Conservation (phyloP, 228 moss, liverwort and hornwort species). For the Sphagnum fallax region DNA sequence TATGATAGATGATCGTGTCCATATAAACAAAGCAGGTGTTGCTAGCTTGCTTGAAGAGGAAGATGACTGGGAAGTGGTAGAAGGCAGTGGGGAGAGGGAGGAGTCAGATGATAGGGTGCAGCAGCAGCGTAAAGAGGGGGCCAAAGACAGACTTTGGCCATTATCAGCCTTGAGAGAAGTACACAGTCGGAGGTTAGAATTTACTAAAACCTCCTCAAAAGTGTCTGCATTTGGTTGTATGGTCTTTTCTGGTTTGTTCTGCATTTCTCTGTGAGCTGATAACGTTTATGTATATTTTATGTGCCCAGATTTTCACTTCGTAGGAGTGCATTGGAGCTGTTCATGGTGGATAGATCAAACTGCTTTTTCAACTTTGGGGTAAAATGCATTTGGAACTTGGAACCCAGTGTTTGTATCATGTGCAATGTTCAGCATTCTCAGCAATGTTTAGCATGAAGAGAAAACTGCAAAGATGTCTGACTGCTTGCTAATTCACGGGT, state of each 20-base stretch:
- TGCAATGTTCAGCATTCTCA: too few relatives aligned
- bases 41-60: constrained; percentile 63
- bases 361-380: constrained; percentile 93
- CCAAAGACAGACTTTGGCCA: constrained; percentile 85
- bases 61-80: constrained; percentile 44
- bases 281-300: too few relatives aligned
- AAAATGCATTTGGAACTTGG: constrained; percentile 3
- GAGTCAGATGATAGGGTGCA: constrained; percentile 31
- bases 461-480: too few relatives aligned
- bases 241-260: too few relatives aligned
- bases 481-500: too few relatives aligned
- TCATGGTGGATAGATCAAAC: constrained; percentile 93
- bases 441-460: too few relatives aligned
- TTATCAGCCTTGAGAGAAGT: constrained; percentile 74
- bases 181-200: constrained; percentile 73
- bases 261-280: too few relatives aligned
- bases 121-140: constrained; percentile 71
- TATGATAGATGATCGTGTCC: constrained; percentile 86
- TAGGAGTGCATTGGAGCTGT: constrained; percentile 85
- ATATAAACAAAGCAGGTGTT: constrained; percentile 63
- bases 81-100: constrained; percentile 34
- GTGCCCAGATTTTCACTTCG: constrained; percentile 61
- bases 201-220: background rate
- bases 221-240: too few relatives aligned
- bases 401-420: too few relatives aligned